Evolutionary conservation across 805 yeast species (phyloP).

Genomic region (Cyberlindnera petersonii): DNA sequence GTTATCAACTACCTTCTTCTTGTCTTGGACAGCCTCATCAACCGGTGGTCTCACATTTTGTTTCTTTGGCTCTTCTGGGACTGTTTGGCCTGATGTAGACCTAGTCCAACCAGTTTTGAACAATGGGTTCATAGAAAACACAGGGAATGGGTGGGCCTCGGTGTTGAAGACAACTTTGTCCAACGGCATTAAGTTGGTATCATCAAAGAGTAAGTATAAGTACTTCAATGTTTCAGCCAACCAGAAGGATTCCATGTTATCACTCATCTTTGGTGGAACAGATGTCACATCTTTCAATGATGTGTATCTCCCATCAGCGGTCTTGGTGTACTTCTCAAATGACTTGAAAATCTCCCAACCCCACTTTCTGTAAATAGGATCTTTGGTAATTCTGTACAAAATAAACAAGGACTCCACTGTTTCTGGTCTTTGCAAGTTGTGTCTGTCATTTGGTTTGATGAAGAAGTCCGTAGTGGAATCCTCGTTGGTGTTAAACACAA

Average conservation of each 20-base stretch:
- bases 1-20: conserved; percentile 1
- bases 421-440: conserved; percentile 89
- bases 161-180: conserved; percentile 77
- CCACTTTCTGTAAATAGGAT: conserved; percentile 79
- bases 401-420: conserved; percentile 86
- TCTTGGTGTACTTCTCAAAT: conserved; percentile 57
- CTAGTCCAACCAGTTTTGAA: conserved; percentile 65
- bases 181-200: conserved; percentile 58
- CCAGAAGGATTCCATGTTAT: conserved; percentile 92
- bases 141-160: conserved; percentile 93
- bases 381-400: conserved; percentile 74
- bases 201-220: conserved; percentile 73
- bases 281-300: conserved; percentile 63
- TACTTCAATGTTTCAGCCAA: conserved; percentile 89
- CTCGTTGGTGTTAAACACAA: conserved; percentile 63
- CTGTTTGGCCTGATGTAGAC: conserved; percentile 4
- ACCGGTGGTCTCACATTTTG: conserved; percentile 25
- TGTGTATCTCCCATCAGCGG: conserved; percentile 51
- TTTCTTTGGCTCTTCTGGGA: conserved; percentile 13
- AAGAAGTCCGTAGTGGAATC: conserved; percentile 49
- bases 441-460: conserved; percentile 69
- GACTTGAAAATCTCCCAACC: conserved; percentile 81
- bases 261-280: conserved; percentile 48
- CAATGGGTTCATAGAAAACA: conserved; percentile 45
- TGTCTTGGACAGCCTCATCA: conserved; percentile 9